phyloP scores from a whole-genome alignment of 2,329 filamentous ascomycete genomes.

The Alternaria gansuensis region DNA sequence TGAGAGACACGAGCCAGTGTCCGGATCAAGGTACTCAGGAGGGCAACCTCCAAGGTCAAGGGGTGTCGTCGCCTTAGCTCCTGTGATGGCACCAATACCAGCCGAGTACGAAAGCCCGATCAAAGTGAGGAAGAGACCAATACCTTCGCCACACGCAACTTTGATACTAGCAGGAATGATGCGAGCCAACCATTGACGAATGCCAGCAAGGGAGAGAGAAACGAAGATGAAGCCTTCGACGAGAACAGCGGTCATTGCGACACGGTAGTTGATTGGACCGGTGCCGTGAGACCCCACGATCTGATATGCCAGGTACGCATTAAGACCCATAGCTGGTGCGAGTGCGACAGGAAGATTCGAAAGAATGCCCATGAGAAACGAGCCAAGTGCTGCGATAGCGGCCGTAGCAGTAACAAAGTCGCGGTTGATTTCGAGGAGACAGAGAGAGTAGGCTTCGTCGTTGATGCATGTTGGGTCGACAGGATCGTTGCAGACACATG shows the following conservation, averaged over 20 bases:
- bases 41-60: constrained; percentile 79
- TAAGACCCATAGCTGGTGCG: constrained; percentile 81
- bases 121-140: constrained; percentile 82
- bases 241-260: constrained; percentile 86
- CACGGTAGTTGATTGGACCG: constrained; percentile 71
- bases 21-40: constrained; percentile 55
- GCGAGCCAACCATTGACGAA: constrained; percentile 72
- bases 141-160: constrained; percentile 87
- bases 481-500: constrained; percentile 73
- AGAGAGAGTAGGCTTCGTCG: constrained; percentile 70
- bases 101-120: constrained; percentile 83
- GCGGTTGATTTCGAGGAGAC: constrained; percentile 70
- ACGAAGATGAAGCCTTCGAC: constrained; percentile 89
- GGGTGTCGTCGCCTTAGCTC: constrained; percentile 72
- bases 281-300: constrained; percentile 80
- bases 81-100: constrained; percentile 80
- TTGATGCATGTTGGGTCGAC: constrained; percentile 61
- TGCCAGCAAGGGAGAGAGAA: constrained; percentile 74
- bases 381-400: constrained; percentile 80
- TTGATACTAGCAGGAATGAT: constrained; percentile 83
- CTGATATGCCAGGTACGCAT: constrained; percentile 87
- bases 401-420: constrained; percentile 87
- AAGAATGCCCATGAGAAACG: constrained; percentile 82
- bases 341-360: constrained; percentile 80
- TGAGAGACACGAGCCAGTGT: constrained; percentile 65